Conservation (phyloP, 495 filamentous ascomycete genomes). For the Penicillium cosmopolitanum region DNA sequence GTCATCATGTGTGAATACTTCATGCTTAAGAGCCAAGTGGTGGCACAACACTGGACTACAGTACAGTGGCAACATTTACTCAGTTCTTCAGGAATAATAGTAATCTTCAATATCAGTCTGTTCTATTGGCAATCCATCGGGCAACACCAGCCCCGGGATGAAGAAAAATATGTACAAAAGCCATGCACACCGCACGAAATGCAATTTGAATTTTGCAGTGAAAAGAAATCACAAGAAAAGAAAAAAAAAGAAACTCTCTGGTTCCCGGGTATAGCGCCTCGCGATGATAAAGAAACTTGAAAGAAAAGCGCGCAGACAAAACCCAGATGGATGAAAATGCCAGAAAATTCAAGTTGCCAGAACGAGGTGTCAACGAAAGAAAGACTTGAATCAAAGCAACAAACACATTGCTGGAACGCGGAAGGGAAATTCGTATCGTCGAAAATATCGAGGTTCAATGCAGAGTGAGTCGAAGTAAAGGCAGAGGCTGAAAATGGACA, state of each 20-base stretch:
- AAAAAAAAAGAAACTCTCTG: conserved; percentile 16
- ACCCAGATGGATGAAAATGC: conserved; percentile 12
- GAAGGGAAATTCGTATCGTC: conserved; percentile 1
- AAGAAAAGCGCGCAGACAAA: conserved; percentile 12
- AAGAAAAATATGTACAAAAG: conserved; percentile 22
- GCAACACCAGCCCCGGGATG: conserved; percentile 20
- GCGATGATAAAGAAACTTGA: conserved; percentile 26
- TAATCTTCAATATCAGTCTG: background rate
- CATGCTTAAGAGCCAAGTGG: too few species aligned
- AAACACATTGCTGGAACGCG: conserved; percentile 14
- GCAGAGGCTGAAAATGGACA: background rate
- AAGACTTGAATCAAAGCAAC: background rate
- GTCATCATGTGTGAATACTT: too few species aligned
- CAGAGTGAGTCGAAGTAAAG: background rate
- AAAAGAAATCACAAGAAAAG: conserved; percentile 12
- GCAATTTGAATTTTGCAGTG: background rate
- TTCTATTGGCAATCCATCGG: conserved; percentile 6
- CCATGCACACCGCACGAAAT: conserved; percentile 2
- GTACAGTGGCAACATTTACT: background rate
- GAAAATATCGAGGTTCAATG: background rate
- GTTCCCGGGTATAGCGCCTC: conserved; percentile 47
- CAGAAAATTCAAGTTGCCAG: conserved; percentile 7
- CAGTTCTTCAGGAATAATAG: background rate
- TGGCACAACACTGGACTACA: background rate
- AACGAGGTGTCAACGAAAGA: background rate